phyloP scores from a whole-genome alignment of 768 basidiomycete genomes.

The Suillus brevipes region DNA sequence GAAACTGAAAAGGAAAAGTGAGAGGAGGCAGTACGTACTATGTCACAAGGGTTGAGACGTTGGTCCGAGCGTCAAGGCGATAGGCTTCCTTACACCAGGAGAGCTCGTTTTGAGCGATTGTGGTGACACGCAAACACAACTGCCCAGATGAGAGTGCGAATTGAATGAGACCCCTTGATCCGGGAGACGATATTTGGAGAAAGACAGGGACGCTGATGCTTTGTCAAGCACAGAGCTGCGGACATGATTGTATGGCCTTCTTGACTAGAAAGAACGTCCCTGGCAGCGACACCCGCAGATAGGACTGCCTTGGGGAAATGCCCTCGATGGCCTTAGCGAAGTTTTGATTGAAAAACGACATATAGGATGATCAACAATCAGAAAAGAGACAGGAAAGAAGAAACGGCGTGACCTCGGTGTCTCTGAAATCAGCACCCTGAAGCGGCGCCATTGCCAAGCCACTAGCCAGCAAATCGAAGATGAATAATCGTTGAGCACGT shows the following conservation, averaged over 20 bases:
- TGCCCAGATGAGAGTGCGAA: too few species aligned
- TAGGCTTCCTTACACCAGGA: too few species aligned
- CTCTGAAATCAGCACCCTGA: conserved; percentile 55
- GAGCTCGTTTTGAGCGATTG: too few species aligned
- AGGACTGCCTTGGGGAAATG: conserved; percentile 15
- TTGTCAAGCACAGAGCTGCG: neutral
- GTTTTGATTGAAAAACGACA: conserved; percentile 54
- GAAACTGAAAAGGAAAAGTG: too few species aligned
- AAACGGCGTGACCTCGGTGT: conserved; percentile 51
- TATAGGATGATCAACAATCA: conserved; percentile 21
- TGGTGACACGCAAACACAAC: too few species aligned
- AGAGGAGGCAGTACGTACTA: too few species aligned
- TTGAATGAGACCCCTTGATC: too few species aligned
- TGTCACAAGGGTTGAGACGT: too few species aligned
- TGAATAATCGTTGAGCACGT: conserved; percentile 49
- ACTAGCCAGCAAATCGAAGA: conserved; percentile 48
- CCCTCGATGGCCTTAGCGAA: conserved; percentile 18
- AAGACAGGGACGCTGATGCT: neutral
- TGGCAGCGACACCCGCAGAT: conserved; percentile 11
- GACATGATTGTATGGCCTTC: neutral
- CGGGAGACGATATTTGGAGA: neutral
- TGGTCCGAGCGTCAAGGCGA: too few species aligned
- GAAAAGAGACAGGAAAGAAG: neutral
- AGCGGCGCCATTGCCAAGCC: conserved; percentile 54
- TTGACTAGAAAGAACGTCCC: conserved; percentile 16